Percentiles rank a stretch among this genome's conserved stretches.
Evolutionary conservation across 129 eudicot species (phyloP).

Genomic region (Helichrysum umbraculigerum): DNA sequence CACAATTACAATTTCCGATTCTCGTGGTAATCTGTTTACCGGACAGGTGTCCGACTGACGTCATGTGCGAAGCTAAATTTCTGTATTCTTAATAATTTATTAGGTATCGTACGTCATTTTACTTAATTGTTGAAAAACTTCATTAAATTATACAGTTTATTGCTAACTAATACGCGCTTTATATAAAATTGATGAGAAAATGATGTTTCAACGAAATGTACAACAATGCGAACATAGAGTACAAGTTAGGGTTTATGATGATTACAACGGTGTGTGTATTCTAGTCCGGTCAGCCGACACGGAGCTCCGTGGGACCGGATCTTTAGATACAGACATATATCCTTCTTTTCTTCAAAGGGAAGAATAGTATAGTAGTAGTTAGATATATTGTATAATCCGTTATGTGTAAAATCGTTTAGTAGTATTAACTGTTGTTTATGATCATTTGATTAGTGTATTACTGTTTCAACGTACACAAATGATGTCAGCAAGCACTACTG

Average conservation of each 20-base stretch:
- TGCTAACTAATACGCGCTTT: constrained; percentile 2
- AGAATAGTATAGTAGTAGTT: not conserved
- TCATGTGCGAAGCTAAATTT: not conserved
- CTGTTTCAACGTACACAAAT: constrained; percentile 35
- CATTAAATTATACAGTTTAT: not conserved
- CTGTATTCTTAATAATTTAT: constrained; percentile 13
- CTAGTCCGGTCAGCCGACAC: constrained; percentile 35
- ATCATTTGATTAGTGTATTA: not conserved
- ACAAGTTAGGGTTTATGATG: constrained; percentile 30
- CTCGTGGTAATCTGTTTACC: constrained; percentile 6
- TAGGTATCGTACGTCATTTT: constrained; percentile 9
- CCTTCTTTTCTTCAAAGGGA: constrained; percentile 36
- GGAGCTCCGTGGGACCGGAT: constrained; percentile 38
- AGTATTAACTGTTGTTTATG: constrained; percentile 3
- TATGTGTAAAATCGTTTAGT: constrained; percentile 16
- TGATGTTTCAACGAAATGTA: constrained; percentile 28
- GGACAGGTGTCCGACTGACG: constrained; percentile 19
- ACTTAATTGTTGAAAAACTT: not conserved
- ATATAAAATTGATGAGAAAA: constrained; percentile 15
- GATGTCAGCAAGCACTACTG: constrained; percentile 35
- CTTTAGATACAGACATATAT: constrained; percentile 24
- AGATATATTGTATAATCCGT: constrained; percentile 13
- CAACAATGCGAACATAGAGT: constrained; percentile 15
- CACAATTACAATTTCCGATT: not conserved
- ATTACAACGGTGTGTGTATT: constrained; percentile 15